These are phyloP conservation scores for Plasmodium fragile DNA, from an alignment of 169 alveolate species.

Conservation along the genomic window DNA sequence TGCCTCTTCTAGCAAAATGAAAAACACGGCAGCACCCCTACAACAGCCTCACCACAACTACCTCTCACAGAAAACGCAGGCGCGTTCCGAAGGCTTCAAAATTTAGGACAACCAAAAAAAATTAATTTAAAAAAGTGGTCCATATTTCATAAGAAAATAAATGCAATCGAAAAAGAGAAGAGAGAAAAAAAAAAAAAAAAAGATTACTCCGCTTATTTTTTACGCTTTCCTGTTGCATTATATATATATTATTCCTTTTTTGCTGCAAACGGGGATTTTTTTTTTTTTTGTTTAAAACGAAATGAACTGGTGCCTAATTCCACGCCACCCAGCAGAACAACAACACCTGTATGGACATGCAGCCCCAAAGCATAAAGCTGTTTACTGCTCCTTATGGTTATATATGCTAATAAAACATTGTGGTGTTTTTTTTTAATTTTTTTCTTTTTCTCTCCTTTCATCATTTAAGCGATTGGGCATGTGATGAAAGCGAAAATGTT, in stretches of 20 bases:
- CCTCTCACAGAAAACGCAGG: not conserved
- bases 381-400: not conserved
- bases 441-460: not conserved
- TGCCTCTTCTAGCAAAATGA: not conserved
- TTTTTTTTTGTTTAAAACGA: not conserved
- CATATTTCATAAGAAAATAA: not conserved
- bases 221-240: not conserved
- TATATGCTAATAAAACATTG: not conserved
- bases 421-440: not conserved
- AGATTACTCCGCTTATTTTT: not conserved
- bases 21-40: not conserved
- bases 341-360: not conserved
- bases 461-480: not conserved
- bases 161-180: not conserved
- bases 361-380: not conserved
- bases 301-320: not conserved
- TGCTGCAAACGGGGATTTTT: not conserved
- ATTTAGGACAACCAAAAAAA: not conserved
- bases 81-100: not conserved
- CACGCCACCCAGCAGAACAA: not conserved
- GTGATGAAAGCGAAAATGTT: not conserved
- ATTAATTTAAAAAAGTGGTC: not conserved
- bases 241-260: not conserved
- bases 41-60: not conserved
- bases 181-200: not conserved